These are phyloP conservation scores for Trichosporon inkin DNA, from an alignment of 1,284 basidiomycete genomes.

Conservation along the genomic window DNA sequence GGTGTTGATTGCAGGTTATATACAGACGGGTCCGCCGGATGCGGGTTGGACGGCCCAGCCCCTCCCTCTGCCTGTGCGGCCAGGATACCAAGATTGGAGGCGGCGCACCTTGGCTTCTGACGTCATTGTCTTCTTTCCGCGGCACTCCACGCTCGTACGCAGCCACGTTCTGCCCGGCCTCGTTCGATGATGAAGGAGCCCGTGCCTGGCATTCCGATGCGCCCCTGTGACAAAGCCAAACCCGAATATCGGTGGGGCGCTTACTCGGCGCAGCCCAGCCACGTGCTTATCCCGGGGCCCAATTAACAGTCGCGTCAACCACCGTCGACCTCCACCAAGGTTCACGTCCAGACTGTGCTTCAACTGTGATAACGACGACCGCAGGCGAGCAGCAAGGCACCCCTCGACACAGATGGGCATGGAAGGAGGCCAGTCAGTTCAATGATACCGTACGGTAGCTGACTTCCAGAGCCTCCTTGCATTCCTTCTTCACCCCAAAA, in stretches of 20 bases:
- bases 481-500: constrained; percentile 48
- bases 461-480: constrained; percentile 35
- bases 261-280: background rate
- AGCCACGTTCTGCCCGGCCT: background rate
- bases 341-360: background rate
- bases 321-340: constrained; percentile 3
- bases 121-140: background rate
- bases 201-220: constrained; percentile 7
- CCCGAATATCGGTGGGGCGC: background rate
- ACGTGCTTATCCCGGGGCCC: constrained; percentile 6
- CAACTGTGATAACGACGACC: background rate
- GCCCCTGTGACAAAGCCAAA: background rate
- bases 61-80: background rate
- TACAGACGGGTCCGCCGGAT: background rate
- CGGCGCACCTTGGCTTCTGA: background rate
- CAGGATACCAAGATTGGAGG: background rate
- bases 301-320: constrained; percentile 21
- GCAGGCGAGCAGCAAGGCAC: background rate
- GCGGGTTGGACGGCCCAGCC: background rate
- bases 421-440: constrained; percentile 13
- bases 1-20: background rate
- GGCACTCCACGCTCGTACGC: background rate
- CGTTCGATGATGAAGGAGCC: background rate
- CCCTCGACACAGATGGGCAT: background rate
- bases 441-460: background rate